phyloP scores from a whole-genome alignment of 73 alveolate species.

The Paramecium caudatum region DNA sequence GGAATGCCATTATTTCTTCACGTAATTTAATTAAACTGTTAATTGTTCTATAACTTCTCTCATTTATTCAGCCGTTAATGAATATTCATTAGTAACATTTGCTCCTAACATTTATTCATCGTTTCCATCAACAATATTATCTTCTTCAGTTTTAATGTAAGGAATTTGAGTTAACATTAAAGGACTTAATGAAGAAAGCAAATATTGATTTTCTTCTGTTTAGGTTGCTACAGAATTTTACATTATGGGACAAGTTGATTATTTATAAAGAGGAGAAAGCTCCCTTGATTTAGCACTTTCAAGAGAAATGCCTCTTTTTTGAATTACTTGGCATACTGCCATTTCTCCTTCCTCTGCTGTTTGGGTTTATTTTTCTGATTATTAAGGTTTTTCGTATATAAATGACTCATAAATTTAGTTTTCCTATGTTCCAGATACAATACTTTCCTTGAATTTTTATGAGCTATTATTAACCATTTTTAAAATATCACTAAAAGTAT shows the following conservation, averaged over 20 bases:
- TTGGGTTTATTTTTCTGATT: neutral
- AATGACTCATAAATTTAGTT: constrained; percentile 9
- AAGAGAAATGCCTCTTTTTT: neutral
- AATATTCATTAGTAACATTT: neutral
- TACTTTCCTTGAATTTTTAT: neutral
- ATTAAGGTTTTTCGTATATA: neutral
- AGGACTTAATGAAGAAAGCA: neutral
- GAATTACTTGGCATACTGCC: neutral
- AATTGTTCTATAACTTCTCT: neutral
- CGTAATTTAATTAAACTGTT: neutral
- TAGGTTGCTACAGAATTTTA: neutral
- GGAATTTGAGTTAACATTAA: neutral
- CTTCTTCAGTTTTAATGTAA: neutral
- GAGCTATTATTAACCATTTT: neutral
- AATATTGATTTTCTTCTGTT: constrained; percentile 6
- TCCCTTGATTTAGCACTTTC: neutral
- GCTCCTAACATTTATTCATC: neutral
- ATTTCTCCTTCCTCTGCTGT: neutral
- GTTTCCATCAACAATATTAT: neutral
- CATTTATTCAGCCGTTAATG: neutral
- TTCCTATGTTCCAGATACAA: no score
- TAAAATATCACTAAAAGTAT: neutral
- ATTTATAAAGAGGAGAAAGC: no score
- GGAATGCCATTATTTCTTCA: neutral
- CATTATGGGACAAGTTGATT: no score